A percentile compares a stretch with the other conserved stretches of the same genome.
These are phyloP conservation scores for Pichia ethanolica DNA, from an alignment of 805 yeast genomes.

Conservation along the genomic window DNA sequence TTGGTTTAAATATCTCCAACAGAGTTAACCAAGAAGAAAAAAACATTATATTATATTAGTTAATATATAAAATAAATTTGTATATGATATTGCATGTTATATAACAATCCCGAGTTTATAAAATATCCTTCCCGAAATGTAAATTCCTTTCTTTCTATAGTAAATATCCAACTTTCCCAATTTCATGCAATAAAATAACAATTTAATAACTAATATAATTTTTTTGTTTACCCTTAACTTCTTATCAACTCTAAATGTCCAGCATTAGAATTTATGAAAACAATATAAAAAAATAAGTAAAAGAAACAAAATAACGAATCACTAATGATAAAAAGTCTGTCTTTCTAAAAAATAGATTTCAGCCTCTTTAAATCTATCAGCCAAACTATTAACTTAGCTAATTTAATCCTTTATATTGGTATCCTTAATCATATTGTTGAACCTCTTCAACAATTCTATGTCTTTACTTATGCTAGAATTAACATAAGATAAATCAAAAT, in stretches of 20 bases:
- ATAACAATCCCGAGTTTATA: not conserved
- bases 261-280: conserved; percentile 1
- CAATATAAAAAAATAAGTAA: not conserved
- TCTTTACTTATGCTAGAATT: not conserved
- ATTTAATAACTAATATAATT: not conserved
- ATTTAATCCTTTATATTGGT: no score
- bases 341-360: no score
- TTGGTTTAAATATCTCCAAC: no score
- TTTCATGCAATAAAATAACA: conserved; percentile 4
- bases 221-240: not conserved
- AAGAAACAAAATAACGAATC: conserved; percentile 1
- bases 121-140: not conserved
- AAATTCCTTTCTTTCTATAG: not conserved
- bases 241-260: not conserved
- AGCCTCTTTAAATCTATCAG: no score
- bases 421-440: no score
- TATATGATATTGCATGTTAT: conserved; percentile 4
- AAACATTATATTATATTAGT: not conserved
- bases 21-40: conserved; percentile 1
- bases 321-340: no score
- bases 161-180: not conserved
- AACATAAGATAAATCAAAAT: not conserved
- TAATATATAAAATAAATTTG: not conserved
- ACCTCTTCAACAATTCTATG: no score
- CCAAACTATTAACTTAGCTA: no score